These are phyloP conservation scores for Nigrospora oryzae DNA, from an alignment of 2,329 filamentous ascomycete genomes.

Conservation along the genomic window DNA sequence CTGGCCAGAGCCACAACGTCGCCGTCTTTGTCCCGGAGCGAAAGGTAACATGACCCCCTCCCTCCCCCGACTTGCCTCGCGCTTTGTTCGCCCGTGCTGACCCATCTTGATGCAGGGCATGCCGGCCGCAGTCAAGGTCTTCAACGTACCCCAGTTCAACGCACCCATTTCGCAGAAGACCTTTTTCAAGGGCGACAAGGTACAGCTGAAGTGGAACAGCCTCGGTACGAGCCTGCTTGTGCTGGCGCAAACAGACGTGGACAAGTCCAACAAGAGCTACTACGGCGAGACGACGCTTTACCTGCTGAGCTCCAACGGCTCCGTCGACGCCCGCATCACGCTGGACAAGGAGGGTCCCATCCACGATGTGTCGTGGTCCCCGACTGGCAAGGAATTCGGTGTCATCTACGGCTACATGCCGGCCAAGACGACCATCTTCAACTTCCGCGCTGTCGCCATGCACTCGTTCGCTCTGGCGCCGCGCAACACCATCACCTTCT, in stretches of 20 bases:
- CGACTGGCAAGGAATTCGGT: constrained; percentile 94
- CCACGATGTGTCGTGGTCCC: constrained; percentile 97
- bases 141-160: constrained; percentile 81
- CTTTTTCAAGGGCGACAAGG: constrained; percentile 99
- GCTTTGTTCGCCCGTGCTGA: constrained; percentile 10
- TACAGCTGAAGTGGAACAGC: constrained; percentile 96
- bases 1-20: constrained; percentile 82
- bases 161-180: constrained; percentile 89
- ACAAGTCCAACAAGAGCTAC: constrained; percentile 98
- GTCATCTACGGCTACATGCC: constrained; percentile 98
- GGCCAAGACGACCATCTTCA: constrained; percentile 98
- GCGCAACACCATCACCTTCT: constrained; percentile 92
- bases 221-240: constrained; percentile 87
- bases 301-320: constrained; percentile 82
- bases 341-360: constrained; percentile 97
- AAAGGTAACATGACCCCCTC: constrained; percentile 53
- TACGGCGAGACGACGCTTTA: constrained; percentile 98
- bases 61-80: background rate
- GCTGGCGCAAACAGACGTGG: constrained; percentile 93
- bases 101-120: constrained; percentile 55
- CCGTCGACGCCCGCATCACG: constrained; percentile 84
- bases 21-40: constrained; percentile 93
- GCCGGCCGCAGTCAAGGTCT: constrained; percentile 90
- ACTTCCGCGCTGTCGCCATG: constrained; percentile 71
- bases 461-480: constrained; percentile 83